phyloP scores from a whole-genome alignment of 371 early-diverging fungal genomes.

The Blastocladiella emersonii region DNA sequence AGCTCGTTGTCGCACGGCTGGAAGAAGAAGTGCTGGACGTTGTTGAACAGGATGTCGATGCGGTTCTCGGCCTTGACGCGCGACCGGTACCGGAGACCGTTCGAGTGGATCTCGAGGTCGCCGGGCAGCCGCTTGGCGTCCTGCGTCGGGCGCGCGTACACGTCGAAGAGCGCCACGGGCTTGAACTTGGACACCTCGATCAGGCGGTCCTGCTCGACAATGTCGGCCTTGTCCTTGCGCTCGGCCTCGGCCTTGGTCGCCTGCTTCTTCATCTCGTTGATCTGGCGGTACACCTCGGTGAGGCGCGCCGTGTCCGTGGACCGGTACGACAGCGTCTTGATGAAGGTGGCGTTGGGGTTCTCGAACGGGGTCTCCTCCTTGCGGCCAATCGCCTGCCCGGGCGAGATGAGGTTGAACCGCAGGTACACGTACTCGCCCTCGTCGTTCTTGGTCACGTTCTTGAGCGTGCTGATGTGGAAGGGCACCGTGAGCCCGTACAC shows the following conservation, averaged over 20 bases:
- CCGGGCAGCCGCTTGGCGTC: constrained; percentile 82
- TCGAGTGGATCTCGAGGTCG: constrained; percentile 85
- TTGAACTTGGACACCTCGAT: constrained; percentile 58
- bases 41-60: constrained; percentile 90
- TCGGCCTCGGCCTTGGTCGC: constrained; percentile 80
- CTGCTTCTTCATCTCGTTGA: constrained; percentile 80
- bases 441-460: constrained; percentile 88
- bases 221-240: constrained; percentile 85
- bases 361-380: constrained; percentile 82
- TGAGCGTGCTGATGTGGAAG: constrained; percentile 95
- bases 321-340: constrained; percentile 80
- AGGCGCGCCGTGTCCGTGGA: constrained; percentile 71
- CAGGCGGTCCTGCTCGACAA: constrained; percentile 87
- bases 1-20: constrained; percentile 96
- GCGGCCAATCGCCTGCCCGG: constrained; percentile 81
- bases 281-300: constrained; percentile 66
- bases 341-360: constrained; percentile 75
- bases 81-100: constrained; percentile 84
- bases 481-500: constrained; percentile 96
- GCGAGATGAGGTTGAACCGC: constrained; percentile 93
- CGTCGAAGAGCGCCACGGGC: constrained; percentile 67
- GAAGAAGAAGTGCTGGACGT: constrained; percentile 96
- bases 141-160: constrained; percentile 68
- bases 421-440: constrained; percentile 90
- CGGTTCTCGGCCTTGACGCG: constrained; percentile 63